Base-by-base conservation (phyloP, 192 early-diverging fungal genomes). In the Backusella mclennaniae region DNA sequence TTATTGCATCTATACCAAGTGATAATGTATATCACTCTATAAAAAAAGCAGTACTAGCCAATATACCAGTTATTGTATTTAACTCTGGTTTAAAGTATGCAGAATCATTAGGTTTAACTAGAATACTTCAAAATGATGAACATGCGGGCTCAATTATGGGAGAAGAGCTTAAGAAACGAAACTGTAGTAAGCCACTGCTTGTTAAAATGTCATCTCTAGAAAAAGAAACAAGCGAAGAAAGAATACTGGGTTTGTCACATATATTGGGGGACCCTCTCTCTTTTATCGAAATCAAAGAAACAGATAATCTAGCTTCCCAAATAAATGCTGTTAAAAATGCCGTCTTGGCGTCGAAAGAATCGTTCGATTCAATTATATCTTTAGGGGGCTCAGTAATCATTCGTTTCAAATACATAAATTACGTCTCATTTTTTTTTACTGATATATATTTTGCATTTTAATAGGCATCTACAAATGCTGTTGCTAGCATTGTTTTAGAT, bases 1-100 rank as follows among this genome's bases (percentile, higher is more conserved):
- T 78, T 19, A 78, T 78, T 67, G 46, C 67, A 12, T 46, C 77
- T n/a, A 78, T 78, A 41, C 71, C 72, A 6, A 53, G 49, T 36
- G 31, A 68, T 15, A 5, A 67, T 9, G 71, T 78, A 6, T 46
- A 26, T 68, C 3, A 59, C 1, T 66, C 77, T 41, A 33, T 74
- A 33, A 23, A 67, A 14, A 68, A 59, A 21, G 77, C 69, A 31
- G 36, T n/a, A 4, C 21, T 36, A 26, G 8, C 26, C 4, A 36
- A 46, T 1, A 52, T 78, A 33, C 72, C 77, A 19, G 66, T 78
- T 39, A 68, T 78, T 41, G 63, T 73, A 7, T 73, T 78, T 39
- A 73, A 78, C 35, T 42, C 63, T 1, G 77, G 77, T 7, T 29
- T 42, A 21, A 17, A 52, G 6, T 67, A 56, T 56, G 71, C 77